Percentiles rank a stretch among this genome's conserved stretches.
phyloP scores from a whole-genome alignment of 805 yeast species.

The Metschnikowia lachancei region DNA sequence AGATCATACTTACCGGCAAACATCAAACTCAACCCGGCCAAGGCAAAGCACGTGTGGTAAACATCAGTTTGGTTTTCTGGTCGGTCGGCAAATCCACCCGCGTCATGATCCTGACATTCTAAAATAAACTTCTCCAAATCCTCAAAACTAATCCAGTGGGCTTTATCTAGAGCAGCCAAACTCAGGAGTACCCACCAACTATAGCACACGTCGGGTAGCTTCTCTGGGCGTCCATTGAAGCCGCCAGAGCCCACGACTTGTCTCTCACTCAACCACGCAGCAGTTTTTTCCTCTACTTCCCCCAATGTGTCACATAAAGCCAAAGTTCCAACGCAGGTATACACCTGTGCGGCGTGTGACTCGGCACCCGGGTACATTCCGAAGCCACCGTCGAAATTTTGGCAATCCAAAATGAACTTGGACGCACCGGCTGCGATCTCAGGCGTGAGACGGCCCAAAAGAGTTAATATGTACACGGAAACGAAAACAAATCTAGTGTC shows the following conservation, averaged over 20 bases:
- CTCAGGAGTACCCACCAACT: slow-evolving; percentile 96
- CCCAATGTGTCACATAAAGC: slow-evolving; percentile 34
- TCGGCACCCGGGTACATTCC: slow-evolving; percentile 95
- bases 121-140: slow-evolving; percentile 67
- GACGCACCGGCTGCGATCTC: slow-evolving; percentile 60
- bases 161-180: slow-evolving; percentile 59
- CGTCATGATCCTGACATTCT: slow-evolving; percentile 67
- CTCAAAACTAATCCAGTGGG: slow-evolving; percentile 73
- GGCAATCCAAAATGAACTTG: slow-evolving; percentile 63
- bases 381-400: slow-evolving; percentile 93
- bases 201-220: slow-evolving; percentile 95
- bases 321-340: slow-evolving; percentile 79
- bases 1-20: slow-evolving; percentile 53
- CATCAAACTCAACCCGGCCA: slow-evolving; percentile 81
- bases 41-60: slow-evolving; percentile 86
- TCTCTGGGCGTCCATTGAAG: slow-evolving; percentile 92
- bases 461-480: slow-evolving; percentile 69
- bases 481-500: slow-evolving; percentile 90
- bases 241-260: slow-evolving; percentile 82
- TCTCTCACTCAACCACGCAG: slow-evolving; percentile 89
- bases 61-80: slow-evolving; percentile 90
- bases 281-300: slow-evolving; percentile 54
- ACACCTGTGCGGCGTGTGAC: slow-evolving; percentile 89
- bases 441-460: slow-evolving; percentile 61
- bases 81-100: slow-evolving; percentile 92